Conservation (phyloP, 179 eudicot species). For the Patellifolia procumbens region DNA sequence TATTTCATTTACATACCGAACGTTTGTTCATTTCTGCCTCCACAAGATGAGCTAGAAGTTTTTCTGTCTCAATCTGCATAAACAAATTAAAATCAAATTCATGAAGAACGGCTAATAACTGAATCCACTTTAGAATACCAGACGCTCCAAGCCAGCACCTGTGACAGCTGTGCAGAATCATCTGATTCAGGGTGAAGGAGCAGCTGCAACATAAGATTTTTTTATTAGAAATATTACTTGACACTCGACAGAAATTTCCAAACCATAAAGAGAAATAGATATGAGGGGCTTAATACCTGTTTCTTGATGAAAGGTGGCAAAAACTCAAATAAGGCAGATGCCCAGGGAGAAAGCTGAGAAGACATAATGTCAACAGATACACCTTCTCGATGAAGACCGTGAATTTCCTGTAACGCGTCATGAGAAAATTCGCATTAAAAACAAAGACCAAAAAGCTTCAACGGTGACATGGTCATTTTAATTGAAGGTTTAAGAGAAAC, state of each 20-base stretch:
- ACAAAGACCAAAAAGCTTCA: background rate
- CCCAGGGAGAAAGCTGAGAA: constrained; percentile 96
- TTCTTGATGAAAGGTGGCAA: constrained; percentile 86
- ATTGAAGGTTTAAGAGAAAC: background rate
- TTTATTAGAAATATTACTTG: background rate
- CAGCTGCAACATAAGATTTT: constrained; percentile 48
- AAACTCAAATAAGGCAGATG: constrained; percentile 92
- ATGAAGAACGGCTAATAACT: background rate
- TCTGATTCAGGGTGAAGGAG: constrained; percentile 98
- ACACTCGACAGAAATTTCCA: background rate
- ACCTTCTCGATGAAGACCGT: constrained; percentile 74
- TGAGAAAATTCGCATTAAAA: background rate
- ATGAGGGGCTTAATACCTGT: constrained; percentile 51
- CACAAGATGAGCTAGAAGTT: constrained; percentile 89
- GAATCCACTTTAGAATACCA: background rate
- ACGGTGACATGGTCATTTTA: background rate
- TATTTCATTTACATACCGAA: constrained; percentile 43
- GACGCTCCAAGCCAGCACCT: constrained; percentile 50
- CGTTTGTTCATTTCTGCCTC: constrained; percentile 94
- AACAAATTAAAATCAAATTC: constrained; percentile 3
- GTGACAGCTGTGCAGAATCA: constrained; percentile 95
- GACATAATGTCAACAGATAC: constrained; percentile 71
- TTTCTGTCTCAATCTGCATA: constrained; percentile 94
- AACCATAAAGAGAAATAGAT: constrained; percentile 3
- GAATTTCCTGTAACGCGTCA: constrained; percentile 72